phyloP scores from a whole-genome alignment of 495 filamentous ascomycete species.

The Lasiosphaeria miniovina region DNA sequence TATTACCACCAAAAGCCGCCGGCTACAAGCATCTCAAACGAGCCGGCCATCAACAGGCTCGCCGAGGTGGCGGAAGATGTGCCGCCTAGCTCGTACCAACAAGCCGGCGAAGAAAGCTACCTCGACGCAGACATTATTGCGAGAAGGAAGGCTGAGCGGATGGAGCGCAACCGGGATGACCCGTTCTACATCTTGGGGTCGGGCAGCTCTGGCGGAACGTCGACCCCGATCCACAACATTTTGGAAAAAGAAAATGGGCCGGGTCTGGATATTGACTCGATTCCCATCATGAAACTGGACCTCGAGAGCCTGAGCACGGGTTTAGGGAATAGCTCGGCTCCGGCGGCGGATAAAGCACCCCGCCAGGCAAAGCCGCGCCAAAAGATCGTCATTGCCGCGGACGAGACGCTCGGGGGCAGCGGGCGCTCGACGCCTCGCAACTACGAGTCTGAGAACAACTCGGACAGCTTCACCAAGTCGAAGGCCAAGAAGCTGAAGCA shows the following conservation, averaged over 20 bases:
- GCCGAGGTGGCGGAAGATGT: slow-evolving; percentile 41
- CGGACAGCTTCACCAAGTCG: slow-evolving; percentile 33
- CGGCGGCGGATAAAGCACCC: neutral
- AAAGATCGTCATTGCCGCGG: slow-evolving; percentile 58
- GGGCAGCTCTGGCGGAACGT: slow-evolving; percentile 44
- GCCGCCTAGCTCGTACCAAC: slow-evolving; percentile 59
- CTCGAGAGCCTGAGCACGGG: slow-evolving; percentile 50
- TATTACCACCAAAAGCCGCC: slow-evolving; percentile 66
- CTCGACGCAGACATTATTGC: slow-evolving; percentile 62
- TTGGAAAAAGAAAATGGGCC: slow-evolving; percentile 65
- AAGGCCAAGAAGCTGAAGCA: slow-evolving; percentile 42
- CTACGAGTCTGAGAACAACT: slow-evolving; percentile 46
- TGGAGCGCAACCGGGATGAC: slow-evolving; percentile 82
- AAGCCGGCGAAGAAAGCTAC: slow-evolving; percentile 52
- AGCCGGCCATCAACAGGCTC: slow-evolving; percentile 53
- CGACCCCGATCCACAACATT: slow-evolving; percentile 70
- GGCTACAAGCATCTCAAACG: slow-evolving; percentile 39
- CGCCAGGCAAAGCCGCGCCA: slow-evolving; percentile 35
- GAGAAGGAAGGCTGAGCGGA: slow-evolving; percentile 62
- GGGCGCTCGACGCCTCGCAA: slow-evolving; percentile 42
- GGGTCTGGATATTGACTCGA: slow-evolving; percentile 83
- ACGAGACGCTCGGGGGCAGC: slow-evolving; percentile 54
- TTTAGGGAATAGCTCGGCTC: slow-evolving; percentile 7
- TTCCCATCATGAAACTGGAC: slow-evolving; percentile 90
- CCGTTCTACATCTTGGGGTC: slow-evolving; percentile 84